These are phyloP conservation scores for Chromera velia DNA, from an alignment of 73 alveolate species.

Conservation along the genomic window DNA sequence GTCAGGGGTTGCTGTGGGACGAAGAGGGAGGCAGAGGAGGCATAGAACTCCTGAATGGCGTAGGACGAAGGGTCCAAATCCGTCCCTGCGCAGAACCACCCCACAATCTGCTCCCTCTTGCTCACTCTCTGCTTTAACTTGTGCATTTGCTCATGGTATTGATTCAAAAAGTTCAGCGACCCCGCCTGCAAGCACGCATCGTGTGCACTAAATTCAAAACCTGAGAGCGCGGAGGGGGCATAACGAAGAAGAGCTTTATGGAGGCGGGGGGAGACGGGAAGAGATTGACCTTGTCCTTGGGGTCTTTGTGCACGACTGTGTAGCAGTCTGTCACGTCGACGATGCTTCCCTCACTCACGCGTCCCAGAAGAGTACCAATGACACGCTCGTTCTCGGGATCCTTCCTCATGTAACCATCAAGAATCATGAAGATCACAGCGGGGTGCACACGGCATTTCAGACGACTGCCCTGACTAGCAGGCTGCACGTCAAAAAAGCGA, in stretches of 20 bases:
- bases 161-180: not conserved
- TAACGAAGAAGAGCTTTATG: not conserved
- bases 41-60: not conserved
- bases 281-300: not conserved
- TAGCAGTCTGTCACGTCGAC: not conserved
- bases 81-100: not conserved
- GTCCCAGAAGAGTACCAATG: not conserved
- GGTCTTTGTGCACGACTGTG: not conserved
- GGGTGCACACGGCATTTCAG: not conserved
- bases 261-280: not conserved
- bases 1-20: not conserved
- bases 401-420: not conserved
- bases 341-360: not conserved
- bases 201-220: not conserved
- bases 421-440: not conserved
- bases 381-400: not conserved
- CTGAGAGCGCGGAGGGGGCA: too few species aligned
- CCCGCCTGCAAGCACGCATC: not conserved
- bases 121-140: not conserved
- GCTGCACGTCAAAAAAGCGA: too few species aligned
- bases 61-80: not conserved
- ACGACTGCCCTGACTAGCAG: too few species aligned
- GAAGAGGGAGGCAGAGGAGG: not conserved
- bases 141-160: not conserved
- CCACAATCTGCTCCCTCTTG: not conserved